Conservation (phyloP, 148 eudicot species). For the Cornus controversa region DNA sequence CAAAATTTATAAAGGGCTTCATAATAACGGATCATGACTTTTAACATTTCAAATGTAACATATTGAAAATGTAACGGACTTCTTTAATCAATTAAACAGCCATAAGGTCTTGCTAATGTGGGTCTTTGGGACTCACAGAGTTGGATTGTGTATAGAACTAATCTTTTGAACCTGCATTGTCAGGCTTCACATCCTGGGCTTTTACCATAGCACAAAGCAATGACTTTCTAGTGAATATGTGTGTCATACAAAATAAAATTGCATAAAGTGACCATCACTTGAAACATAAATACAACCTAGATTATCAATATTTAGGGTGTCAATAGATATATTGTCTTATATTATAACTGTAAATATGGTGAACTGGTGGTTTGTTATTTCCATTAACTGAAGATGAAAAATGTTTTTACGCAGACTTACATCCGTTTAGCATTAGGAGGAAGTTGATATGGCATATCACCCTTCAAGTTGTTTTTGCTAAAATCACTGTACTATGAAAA, state of each 20-base stretch:
- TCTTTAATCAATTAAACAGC: not conserved
- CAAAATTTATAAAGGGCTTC: not conserved
- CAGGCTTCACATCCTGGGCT: not conserved
- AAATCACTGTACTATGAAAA: slow-evolving; percentile 52
- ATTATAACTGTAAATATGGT: not conserved
- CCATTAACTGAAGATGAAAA: not conserved
- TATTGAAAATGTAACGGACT: not conserved
- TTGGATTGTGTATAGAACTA: not conserved
- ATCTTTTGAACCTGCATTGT: not conserved
- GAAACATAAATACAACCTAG: not conserved
- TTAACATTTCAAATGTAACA: too few relatives aligned
- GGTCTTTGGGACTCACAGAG: not conserved
- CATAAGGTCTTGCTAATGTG: not conserved
- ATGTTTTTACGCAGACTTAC: slow-evolving; percentile 36
- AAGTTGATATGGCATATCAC: slow-evolving; percentile 64
- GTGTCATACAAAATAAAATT: not conserved
- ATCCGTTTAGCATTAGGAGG: slow-evolving; percentile 53
- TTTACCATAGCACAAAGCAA: not conserved
- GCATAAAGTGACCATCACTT: not conserved
- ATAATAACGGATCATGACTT: not conserved
- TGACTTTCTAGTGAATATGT: not conserved
- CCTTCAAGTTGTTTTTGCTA: slow-evolving; percentile 57
- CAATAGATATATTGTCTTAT: too few relatives aligned
- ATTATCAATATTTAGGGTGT: too few relatives aligned
- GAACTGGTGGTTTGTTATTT: not conserved